phyloP scores from a whole-genome alignment of 805 yeast genomes.

The Pichia californica region DNA sequence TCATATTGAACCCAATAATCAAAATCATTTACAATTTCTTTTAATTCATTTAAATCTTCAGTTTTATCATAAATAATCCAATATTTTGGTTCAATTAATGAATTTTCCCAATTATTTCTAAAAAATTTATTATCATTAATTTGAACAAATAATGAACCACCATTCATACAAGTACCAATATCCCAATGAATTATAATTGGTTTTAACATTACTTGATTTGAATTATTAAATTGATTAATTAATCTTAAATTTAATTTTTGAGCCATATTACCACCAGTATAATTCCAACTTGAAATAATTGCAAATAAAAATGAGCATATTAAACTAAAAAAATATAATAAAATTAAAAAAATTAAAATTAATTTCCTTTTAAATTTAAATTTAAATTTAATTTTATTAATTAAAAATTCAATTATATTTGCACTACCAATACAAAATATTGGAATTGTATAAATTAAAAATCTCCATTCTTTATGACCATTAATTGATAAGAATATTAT shows the following conservation, averaged over 20 bases:
- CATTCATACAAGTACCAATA: conserved; percentile 81
- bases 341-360: conserved; percentile 25
- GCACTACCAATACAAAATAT: conserved; percentile 37
- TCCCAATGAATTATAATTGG: conserved; percentile 59
- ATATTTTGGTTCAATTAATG: conserved; percentile 6
- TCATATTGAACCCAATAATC: conserved; percentile 44
- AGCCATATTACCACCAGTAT: conserved; percentile 86
- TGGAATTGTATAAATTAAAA: conserved; percentile 72
- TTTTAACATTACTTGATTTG: conserved; percentile 1
- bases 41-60: conserved; percentile 42
- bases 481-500: conserved; percentile 66
- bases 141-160: conserved; percentile 72
- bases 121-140: conserved; percentile 29
- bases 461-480: conserved; percentile 94
- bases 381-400: not conserved
- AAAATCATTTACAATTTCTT: conserved; percentile 24
- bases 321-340: conserved; percentile 30
- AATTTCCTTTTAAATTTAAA: not conserved
- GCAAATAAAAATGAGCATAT: conserved; percentile 45
- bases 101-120: not conserved
- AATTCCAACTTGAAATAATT: conserved; percentile 63
- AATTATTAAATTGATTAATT: conserved; percentile 1
- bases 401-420: conserved; percentile 5
- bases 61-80: conserved; percentile 66
- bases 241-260: conserved; percentile 37